These are phyloP conservation scores for Diphasiastrum complanatum DNA, from an alignment of 83 land plant species.

Conservation along the genomic window DNA sequence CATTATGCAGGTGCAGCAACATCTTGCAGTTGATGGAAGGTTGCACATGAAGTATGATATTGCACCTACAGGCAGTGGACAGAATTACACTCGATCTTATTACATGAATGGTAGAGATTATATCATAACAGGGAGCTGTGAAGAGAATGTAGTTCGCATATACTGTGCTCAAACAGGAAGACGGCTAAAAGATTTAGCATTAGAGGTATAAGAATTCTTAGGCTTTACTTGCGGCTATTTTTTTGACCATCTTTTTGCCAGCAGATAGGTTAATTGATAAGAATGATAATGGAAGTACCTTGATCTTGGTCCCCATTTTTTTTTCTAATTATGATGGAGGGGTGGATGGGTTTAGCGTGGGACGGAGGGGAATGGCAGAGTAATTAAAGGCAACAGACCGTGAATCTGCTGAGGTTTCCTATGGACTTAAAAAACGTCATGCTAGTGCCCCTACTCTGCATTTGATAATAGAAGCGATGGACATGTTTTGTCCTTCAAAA, in stretches of 20 bases:
- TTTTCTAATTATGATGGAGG: too few species aligned
- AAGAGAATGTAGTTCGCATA: constrained; percentile 72
- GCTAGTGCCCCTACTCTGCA: too few species aligned
- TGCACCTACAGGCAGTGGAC: constrained; percentile 56
- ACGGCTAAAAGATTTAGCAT: constrained; percentile 57
- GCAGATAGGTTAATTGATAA: not conserved
- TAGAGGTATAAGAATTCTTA: constrained; percentile 49
- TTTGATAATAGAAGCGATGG: too few species aligned
- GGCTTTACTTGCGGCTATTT: not conserved
- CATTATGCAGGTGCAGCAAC: constrained; percentile 66
- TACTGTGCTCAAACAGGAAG: constrained; percentile 85
- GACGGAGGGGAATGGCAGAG: too few species aligned
- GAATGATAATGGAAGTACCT: not conserved
- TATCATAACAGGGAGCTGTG: constrained; percentile 85
- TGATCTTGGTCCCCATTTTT: too few species aligned
- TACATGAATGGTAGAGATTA: constrained; percentile 88
- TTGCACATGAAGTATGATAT: constrained; percentile 67
- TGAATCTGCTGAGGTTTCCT: too few species aligned
- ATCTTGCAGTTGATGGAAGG: constrained; percentile 72
- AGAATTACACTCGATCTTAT: constrained; percentile 81
- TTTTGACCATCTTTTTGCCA: not conserved
- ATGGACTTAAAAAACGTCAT: too few species aligned
- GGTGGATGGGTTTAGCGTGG: too few species aligned
- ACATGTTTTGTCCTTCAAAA: too few species aligned
- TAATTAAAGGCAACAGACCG: too few species aligned